Conservation (phyloP, 768 basidiomycete genomes). For the Phlebiopsis gigantea region DNA sequence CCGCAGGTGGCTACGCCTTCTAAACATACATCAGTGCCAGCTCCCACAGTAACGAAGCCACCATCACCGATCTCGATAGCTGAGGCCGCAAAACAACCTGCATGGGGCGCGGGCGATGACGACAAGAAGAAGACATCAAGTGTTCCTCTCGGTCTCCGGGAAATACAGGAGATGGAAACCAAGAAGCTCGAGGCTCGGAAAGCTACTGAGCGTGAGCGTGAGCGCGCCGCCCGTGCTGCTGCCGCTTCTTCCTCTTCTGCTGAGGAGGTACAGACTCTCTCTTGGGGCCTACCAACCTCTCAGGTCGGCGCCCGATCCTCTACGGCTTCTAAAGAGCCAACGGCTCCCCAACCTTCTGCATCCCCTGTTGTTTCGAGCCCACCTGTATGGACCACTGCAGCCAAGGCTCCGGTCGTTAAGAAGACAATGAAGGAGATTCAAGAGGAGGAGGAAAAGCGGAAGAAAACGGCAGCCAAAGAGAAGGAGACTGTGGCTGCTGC, state of each 20-base stretch:
- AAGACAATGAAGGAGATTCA: conserved; percentile 99
- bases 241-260: conserved; percentile 29
- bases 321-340: conserved; percentile 38
- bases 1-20: neutral
- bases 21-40: neutral
- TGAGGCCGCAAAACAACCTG: conserved; percentile 31
- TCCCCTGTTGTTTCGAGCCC: conserved; percentile 20
- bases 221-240: conserved; percentile 49
- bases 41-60: neutral
- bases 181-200: conserved; percentile 77
- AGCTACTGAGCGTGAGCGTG: conserved; percentile 65
- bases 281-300: conserved; percentile 88
- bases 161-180: conserved; percentile 92
- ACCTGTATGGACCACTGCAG: conserved; percentile 67
- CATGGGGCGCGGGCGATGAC: conserved; percentile 64
- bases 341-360: conserved; percentile 27
- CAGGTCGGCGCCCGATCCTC: conserved; percentile 54
- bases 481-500: conserved; percentile 47
- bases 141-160: conserved; percentile 67
- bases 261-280: conserved; percentile 61
- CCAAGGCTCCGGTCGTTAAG: conserved; percentile 53
- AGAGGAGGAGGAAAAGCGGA: conserved; percentile 90
- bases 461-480: conserved; percentile 60
- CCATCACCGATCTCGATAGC: conserved; percentile 11
- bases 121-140: conserved; percentile 45